Base-by-base conservation (phyloP, 2,329 filamentous ascomycete species). In the Fusarium sp. region DNA sequence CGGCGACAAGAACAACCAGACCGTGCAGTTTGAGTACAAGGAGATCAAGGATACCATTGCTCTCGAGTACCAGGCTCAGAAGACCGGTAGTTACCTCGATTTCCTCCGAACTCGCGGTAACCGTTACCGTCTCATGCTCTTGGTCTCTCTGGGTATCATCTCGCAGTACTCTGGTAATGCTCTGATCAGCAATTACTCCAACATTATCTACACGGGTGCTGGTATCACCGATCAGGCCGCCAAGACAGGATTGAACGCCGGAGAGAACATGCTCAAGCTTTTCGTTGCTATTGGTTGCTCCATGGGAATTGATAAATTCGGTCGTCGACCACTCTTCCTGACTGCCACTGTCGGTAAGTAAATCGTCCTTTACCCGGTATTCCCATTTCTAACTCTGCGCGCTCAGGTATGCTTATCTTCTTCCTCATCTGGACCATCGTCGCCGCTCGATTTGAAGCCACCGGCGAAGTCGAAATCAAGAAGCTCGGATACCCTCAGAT, bases 91-190 rank as follows among this genome's bases (percentile, higher is more conserved):
- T 67, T 91, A 90, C 75, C 68, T 85, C 12, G 88, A 90, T 72
- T 89, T 91, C 72, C 70, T 91, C 67, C 80, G 79, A 66, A 91
- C 89, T 21, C 84, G 81, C 70, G 89, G 89, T 23, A 91, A 92
- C 81, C 84, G 88, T 55, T 89, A 89, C 81, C 84, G 90, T 14
- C 80, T 92, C 31, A 82, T 85, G 54, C 85, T 91, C 54, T 80
- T 90, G 46, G 75, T 90, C 44, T 90, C 87, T 0, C 82, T 91
- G 10, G 89, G 88, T 73, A 79, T 91, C 67, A 90, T 91, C 75
- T 90, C 88, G 2, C 89, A 91, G 78, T 91, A 90, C 80, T 88
- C 85, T 43, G 89, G 90, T 43, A 91, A 91, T 75, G 89, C 87
- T 13, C 78, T 91, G 6, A 87, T 91, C 74, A 88, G 84, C 64